Evolutionary conservation across 805 yeast genomes (phyloP).

Genomic region (Lipomyces japonicus): DNA sequence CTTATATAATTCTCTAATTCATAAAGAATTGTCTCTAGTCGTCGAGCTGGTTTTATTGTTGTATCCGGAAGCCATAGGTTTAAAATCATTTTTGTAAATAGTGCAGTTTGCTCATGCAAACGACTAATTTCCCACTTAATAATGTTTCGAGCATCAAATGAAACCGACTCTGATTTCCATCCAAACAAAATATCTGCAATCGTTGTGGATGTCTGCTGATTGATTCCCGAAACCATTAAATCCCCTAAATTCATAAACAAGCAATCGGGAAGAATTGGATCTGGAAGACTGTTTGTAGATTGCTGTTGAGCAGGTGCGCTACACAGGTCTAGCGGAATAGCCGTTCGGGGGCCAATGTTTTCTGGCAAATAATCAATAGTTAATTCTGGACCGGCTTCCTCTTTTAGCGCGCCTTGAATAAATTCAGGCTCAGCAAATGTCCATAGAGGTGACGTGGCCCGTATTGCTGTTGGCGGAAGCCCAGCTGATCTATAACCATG

Average conservation of each 20-base stretch:
- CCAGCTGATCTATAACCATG: neutral
- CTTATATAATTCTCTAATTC: constrained; percentile 8
- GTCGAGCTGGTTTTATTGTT: neutral
- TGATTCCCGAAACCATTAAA: constrained; percentile 10
- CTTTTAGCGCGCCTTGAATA: neutral
- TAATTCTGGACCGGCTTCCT: constrained; percentile 2
- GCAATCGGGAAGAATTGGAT: constrained; percentile 27
- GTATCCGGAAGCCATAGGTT: constrained; percentile 16
- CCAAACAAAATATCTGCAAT: constrained; percentile 17
- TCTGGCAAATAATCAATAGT: neutral
- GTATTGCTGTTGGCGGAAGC: constrained; percentile 20
- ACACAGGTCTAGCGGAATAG: neutral
- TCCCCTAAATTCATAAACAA: constrained; percentile 21
- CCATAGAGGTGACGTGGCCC: constrained; percentile 25
- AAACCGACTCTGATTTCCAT: constrained; percentile 1
- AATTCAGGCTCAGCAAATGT: constrained; percentile 14
- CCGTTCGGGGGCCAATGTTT: neutral
- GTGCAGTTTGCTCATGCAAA: neutral
- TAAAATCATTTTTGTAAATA: constrained; percentile 14
- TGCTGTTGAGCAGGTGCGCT: neutral
- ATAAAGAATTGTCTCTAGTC: neutral
- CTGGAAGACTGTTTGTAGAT: constrained; percentile 13
- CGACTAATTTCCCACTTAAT: constrained; percentile 10
- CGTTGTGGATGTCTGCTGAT: constrained; percentile 1
- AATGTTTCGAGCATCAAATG: constrained; percentile 4